Conservation (phyloP, 78 protist genomes). For the Diacronema lutheri region DNA sequence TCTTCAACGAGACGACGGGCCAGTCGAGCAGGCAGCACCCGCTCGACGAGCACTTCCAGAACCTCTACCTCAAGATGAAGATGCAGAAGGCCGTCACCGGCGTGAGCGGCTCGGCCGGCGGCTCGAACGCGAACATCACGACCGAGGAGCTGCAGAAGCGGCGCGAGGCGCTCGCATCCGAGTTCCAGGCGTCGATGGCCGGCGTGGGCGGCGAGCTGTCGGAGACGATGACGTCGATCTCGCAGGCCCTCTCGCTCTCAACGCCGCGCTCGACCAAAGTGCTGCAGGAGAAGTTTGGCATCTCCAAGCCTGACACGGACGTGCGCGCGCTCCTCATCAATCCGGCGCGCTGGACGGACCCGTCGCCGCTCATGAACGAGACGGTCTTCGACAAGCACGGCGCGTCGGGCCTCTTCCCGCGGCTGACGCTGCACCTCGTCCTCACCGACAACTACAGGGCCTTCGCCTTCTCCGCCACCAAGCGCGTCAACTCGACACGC, state of each 20-base stretch:
- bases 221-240: not conserved
- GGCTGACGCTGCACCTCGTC: not conserved
- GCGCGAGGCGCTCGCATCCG: not conserved
- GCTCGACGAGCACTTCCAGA: conserved; percentile 10
- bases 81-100: not conserved
- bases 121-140: not conserved
- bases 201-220: not conserved
- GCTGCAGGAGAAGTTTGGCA: not conserved
- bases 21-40: conserved; percentile 22
- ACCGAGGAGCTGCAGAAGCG: not conserved
- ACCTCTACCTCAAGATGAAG: conserved; percentile 6
- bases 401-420: no score
- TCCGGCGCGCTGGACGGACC: not conserved
- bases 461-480: not conserved
- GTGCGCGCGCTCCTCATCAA: not conserved
- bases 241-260: not conserved
- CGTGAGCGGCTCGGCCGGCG: not conserved
- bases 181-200: not conserved
- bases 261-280: not conserved
- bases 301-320: not conserved
- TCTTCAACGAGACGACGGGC: not conserved
- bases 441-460: not conserved
- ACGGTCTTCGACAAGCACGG: no score
- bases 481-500: not conserved
- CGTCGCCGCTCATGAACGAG: not conserved